Evolutionary conservation across 345 rosid genomes (phyloP), one percentile per base, ranked within the genome.

Genomic region (Boechera divaricarpa): DNA sequence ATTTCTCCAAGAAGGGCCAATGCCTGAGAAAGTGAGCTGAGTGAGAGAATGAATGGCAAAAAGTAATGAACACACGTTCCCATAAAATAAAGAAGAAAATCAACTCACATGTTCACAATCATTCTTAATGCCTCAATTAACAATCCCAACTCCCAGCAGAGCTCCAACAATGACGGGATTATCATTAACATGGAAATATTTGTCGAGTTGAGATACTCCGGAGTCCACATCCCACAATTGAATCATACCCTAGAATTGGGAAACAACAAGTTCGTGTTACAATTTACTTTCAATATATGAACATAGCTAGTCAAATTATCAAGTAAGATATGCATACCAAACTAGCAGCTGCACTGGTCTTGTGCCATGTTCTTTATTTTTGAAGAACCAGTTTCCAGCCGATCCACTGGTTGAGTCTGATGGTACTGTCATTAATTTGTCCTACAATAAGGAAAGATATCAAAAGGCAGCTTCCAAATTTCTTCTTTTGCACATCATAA

Each of bases 321-420:
- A 21, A 61, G 41, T 63, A 63, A 51, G 56, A 21, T 6, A 42
- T 42, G 35, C n/a, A 64, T 82, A 94, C 98, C 91, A 95, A 81
- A 85, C 99, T 95, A 58, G 98, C 98, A 65, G 90, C 92, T 69
- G 97, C 98, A 83, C 98, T 95, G 74, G 87, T 84, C 84, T 92
- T 95, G 65, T 18, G 21, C 94, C 96, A 73, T 92, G 41, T 44
- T 24, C 44, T 44, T 28, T 13, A 32, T 38, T 13, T 10, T 39
- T 95, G 86, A 91, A 91, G 74, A 95, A 93, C 99, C 97, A 95
- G 75, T 84, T 87, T 77, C 86, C 94, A 13, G 95, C 85, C 55
- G 93, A 59, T 75, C 89, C 89, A 57, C 89, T 80, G 69, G 85
- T 81, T 53, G 97, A 82, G 79, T 95, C 98, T 67, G 97, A 79